phyloP scores from a whole-genome alignment of 2,329 filamentous ascomycete species.

The Penicillium sp. region DNA sequence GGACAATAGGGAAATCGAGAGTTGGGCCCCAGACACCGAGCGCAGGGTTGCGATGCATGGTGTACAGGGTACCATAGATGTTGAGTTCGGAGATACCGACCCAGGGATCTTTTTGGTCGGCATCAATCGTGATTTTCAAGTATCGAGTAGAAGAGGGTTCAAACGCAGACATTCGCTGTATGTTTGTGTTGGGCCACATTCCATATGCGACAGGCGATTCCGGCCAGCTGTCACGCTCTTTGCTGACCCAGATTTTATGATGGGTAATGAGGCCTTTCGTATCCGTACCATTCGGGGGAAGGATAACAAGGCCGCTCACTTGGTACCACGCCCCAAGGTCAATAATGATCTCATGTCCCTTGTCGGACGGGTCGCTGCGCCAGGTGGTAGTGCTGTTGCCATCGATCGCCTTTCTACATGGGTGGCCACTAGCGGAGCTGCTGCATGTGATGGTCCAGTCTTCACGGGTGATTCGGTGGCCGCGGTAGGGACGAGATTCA shows the following conservation, averaged over 20 bases:
- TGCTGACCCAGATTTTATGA: conserved; percentile 9
- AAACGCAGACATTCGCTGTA: conserved; percentile 10
- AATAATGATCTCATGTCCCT: conserved; percentile 3
- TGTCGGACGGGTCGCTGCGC: conserved; percentile 1
- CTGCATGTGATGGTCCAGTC: conserved; percentile 16
- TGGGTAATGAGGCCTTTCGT: conserved; percentile 9
- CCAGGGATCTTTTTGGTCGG: background rate
- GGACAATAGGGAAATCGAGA: conserved; percentile 27
- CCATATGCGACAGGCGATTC: conserved; percentile 8
- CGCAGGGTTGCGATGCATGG: conserved; percentile 12
- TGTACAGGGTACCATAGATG: conserved; percentile 10
- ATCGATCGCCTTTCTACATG: conserved; percentile 6
- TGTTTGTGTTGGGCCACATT: conserved; percentile 9
- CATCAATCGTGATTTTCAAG: conserved; percentile 2
- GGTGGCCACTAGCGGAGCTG: background rate
- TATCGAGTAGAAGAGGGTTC: conserved; percentile 7
- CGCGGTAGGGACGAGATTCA: conserved; percentile 15
- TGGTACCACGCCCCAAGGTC: conserved; percentile 6
- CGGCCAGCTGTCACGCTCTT: conserved; percentile 1
- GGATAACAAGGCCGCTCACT: conserved; percentile 5
- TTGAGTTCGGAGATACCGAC: conserved; percentile 10
- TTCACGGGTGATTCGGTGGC: conserved; percentile 7
- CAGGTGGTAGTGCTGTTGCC: conserved; percentile 6
- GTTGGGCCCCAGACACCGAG: conserved; percentile 27
- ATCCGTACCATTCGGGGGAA: background rate